Evolutionary conservation across 345 rosid genomes (phyloP), one percentile per base, ranked within the genome.

Genomic region (Moringa oleifera): DNA sequence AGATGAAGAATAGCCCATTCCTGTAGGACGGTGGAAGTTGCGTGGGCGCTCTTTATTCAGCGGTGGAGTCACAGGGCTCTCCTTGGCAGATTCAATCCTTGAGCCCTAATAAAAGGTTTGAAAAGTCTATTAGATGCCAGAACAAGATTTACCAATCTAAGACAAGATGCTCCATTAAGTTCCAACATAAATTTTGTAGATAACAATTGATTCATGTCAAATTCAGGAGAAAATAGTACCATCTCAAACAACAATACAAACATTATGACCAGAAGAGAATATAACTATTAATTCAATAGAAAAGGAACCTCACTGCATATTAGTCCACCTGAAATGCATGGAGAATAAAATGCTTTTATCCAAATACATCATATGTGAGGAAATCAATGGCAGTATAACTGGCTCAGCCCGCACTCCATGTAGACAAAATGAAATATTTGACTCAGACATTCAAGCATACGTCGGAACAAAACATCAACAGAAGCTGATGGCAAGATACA

Each of bases 51-150:
- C 99, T 67, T 75, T 80, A 80, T 75, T 77, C 49, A 88, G 69
- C n/a, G 96, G 96, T 21, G 99, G 92, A 65, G 92, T 94, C 60
- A 62, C 71, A 9, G 95, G 99, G 70, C 85, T 72, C 41, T 79
- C 84, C 80, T 88, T 83, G 19, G 77, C 67, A 52, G 95, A 84
- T 64, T 80, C 89, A 49, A 73, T 63, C 72, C 71, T 85, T 20
- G 78, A 79, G 68, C 71, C 74, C 98, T 90, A 79, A 25, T 56
- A 70, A 58, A 46, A 20, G 47, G 2, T 59, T 25, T 58, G 47
- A 41, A 41, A 41, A 41, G 16, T 41, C 47, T 15, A 41, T 41
- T 41, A 41, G 47, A 41, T 41, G 16, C 13, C 12, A 41, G 12
- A 41, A 41, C 12, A 41, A 41, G 47, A 41, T 41, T 2, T 7